Percentiles rank a stretch among this genome's conserved stretches.
Conservation (phyloP, 176 grass and related monocot species). For the Hordeum marinum region DNA sequence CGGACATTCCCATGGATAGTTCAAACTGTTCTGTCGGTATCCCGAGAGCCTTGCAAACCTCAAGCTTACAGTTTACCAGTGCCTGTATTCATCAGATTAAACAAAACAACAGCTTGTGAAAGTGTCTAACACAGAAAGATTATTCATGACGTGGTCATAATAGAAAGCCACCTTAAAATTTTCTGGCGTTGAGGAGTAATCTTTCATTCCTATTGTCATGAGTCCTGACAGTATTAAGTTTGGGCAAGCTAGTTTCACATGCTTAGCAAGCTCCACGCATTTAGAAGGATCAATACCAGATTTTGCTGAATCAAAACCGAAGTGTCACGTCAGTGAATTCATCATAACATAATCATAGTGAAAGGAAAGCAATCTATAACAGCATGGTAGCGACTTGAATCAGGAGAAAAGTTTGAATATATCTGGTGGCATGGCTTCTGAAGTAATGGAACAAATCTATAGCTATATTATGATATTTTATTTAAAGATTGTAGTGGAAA, state of each 20-base stretch:
- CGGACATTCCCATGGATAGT: slow-evolving; percentile 95
- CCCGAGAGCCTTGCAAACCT: slow-evolving; percentile 62
- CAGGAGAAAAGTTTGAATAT: not conserved
- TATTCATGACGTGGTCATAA: not conserved
- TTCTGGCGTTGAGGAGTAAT: slow-evolving; percentile 84
- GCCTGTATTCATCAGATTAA: slow-evolving; percentile 32
- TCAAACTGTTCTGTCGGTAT: slow-evolving; percentile 56
- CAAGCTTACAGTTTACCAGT: slow-evolving; percentile 51
- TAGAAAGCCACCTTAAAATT: slow-evolving; percentile 65
- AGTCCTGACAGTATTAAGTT: slow-evolving; percentile 81
- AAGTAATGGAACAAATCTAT: not conserved
- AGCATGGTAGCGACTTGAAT: not conserved
- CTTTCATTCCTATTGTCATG: slow-evolving; percentile 90
- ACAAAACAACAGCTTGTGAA: not conserved
- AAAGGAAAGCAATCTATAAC: not conserved
- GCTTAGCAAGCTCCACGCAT: slow-evolving; percentile 68
- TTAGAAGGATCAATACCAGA: slow-evolving; percentile 69
- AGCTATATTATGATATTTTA: not conserved
- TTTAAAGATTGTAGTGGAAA: not conserved
- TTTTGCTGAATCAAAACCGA: slow-evolving; percentile 68
- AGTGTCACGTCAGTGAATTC: not conserved
- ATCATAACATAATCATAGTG: not conserved
- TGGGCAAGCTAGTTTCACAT: slow-evolving; percentile 70
- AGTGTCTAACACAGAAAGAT: not conserved
- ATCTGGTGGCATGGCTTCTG: not conserved